Conservation (phyloP, 306 rosid genomes). For the Arachis stenosperma region DNA sequence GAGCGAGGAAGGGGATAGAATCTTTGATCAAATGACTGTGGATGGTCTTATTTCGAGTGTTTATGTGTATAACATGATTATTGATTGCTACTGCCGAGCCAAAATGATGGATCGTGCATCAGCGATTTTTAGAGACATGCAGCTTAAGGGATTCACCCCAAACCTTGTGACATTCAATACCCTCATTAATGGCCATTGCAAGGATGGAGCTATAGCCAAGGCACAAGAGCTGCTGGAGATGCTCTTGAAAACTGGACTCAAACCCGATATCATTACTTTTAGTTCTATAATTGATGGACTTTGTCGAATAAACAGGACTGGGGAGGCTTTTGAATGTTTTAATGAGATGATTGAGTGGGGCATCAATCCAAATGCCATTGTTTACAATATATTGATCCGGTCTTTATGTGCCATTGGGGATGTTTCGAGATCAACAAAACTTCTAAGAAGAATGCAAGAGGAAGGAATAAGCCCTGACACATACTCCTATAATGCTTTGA, state of each 20-base stretch:
- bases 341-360: constrained; percentile 83
- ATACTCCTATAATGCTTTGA: constrained; percentile 69
- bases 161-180: constrained; percentile 85
- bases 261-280: constrained; percentile 81
- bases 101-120: constrained; percentile 65
- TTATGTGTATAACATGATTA: constrained; percentile 71
- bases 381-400: constrained; percentile 77
- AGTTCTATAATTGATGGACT: constrained; percentile 79
- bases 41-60: constrained; percentile 64
- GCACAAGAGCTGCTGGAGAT: constrained; percentile 63
- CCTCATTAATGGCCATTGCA: constrained; percentile 75
- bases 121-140: constrained; percentile 61
- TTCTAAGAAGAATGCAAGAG: constrained; percentile 65
- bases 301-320: constrained; percentile 56
- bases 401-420: constrained; percentile 66
- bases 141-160: constrained; percentile 58
- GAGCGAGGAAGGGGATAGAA: constrained; percentile 55
- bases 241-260: constrained; percentile 63
- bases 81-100: constrained; percentile 70
- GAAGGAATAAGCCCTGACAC: constrained; percentile 73
- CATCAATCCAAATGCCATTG: constrained; percentile 63
- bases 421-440: constrained; percentile 54
- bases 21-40: constrained; percentile 52
- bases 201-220: constrained; percentile 53
- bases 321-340: constrained; percentile 77